phyloP scores from a whole-genome alignment of 352 stramenopile species.

The Blastocystis sp. region DNA sequence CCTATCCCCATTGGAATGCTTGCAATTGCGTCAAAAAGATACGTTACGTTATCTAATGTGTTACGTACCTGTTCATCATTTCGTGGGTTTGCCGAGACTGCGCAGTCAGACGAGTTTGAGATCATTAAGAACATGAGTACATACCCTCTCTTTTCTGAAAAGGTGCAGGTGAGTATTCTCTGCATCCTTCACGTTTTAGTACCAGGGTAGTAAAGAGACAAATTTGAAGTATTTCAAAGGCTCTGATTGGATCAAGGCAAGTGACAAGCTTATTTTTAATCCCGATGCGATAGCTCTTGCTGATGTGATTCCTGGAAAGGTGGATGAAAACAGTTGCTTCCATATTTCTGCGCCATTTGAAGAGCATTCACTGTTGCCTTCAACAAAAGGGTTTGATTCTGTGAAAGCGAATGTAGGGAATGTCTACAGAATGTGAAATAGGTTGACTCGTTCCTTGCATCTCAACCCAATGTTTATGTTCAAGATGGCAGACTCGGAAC shows the following conservation, averaged over 20 bases:
- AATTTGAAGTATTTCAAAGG: conserved; percentile 64
- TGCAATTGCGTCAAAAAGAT: not conserved
- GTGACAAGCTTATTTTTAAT: conserved; percentile 38
- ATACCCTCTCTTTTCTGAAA: conserved; percentile 42
- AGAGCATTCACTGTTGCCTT: not conserved
- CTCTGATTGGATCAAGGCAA: conserved; percentile 46
- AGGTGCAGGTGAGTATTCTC: not conserved
- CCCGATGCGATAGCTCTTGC: not conserved
- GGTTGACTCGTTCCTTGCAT: conserved; percentile 37
- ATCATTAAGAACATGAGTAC: conserved; percentile 60
- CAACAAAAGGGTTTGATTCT: not conserved
- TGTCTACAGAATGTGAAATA: not conserved
- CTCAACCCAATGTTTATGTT: conserved; percentile 16
- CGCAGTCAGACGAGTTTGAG: conserved; percentile 13
- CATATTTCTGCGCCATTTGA: not conserved
- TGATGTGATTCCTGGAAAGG: conserved; percentile 27
- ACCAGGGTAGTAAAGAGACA: conserved; percentile 45
- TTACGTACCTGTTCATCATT: not conserved
- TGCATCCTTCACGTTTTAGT: not conserved
- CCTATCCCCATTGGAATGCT: not conserved
- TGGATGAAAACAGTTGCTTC: conserved; percentile 44
- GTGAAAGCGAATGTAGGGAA: conserved; percentile 11
- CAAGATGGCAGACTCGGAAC: conserved; percentile 47
- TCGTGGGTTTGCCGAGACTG: not conserved
- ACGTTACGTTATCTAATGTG: not conserved